Conservation (phyloP, 2,329 filamentous ascomycete genomes). For the Ascochyta koolunga region DNA sequence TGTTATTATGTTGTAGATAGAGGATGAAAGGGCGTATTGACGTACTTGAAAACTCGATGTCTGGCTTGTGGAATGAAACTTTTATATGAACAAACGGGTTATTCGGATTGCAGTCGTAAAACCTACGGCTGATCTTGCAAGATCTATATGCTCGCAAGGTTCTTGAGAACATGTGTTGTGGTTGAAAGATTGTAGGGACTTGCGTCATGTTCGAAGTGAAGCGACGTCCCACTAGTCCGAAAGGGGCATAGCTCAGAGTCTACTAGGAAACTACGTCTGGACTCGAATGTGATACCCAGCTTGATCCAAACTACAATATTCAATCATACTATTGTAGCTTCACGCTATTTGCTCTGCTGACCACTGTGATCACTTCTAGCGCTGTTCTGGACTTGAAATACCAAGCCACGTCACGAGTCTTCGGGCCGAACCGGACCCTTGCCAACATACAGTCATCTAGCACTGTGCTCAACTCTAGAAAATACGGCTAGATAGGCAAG, state of each 20-base stretch:
- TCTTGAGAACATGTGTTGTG: slow-evolving; percentile 20
- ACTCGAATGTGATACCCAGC: not conserved
- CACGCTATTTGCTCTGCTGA: not conserved
- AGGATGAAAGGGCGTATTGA: not conserved
- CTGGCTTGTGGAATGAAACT: not conserved
- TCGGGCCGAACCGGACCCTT: not conserved
- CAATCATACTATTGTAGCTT: too few relatives aligned
- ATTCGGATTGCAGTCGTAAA: not conserved
- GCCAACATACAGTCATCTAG: not conserved
- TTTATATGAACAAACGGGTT: not conserved
- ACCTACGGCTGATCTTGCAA: not conserved
- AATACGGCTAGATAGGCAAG: not conserved
- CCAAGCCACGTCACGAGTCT: not conserved
- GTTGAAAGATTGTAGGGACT: slow-evolving; percentile 2
- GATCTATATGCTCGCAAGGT: not conserved
- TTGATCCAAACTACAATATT: not conserved
- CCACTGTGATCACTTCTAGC: not conserved
- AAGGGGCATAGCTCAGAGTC: not conserved
- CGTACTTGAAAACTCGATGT: slow-evolving; percentile 20
- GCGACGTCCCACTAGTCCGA: not conserved
- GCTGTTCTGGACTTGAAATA: not conserved
- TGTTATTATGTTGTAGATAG: not conserved
- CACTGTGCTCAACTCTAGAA: not conserved
- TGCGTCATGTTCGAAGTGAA: slow-evolving; percentile 14
- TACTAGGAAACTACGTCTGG: not conserved